These are phyloP conservation scores for Arthrobotrys iridis DNA, from an alignment of 2,329 filamentous ascomycete genomes.

Conservation along the genomic window DNA sequence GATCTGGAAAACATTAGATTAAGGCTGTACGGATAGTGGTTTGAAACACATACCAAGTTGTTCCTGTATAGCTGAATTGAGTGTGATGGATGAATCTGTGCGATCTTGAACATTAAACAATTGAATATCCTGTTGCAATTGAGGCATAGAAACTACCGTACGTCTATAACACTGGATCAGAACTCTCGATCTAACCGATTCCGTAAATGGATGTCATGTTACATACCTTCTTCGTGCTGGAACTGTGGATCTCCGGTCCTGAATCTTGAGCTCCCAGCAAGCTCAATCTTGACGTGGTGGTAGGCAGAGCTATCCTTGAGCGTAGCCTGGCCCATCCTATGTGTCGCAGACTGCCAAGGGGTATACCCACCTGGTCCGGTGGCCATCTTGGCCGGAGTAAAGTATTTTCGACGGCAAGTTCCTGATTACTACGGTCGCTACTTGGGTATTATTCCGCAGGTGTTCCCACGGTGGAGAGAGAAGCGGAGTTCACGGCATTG, in stretches of 20 bases:
- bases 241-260: neutral
- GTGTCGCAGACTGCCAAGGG: conserved; percentile 29
- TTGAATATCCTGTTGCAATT: neutral
- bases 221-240: conserved; percentile 18
- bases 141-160: neutral
- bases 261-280: conserved; percentile 10
- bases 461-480: conserved; percentile 4
- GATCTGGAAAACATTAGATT: conserved; percentile 43
- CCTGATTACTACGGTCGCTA: neutral
- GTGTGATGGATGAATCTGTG: conserved; percentile 19
- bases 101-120: conserved; percentile 2
- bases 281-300: conserved; percentile 25
- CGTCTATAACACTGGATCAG: conserved; percentile 8
- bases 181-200: conserved; percentile 10
- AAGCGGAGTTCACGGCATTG: conserved; percentile 11
- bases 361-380: conserved; percentile 18
- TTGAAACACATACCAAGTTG: conserved; percentile 22
- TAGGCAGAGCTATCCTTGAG: conserved; percentile 27
- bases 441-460: neutral
- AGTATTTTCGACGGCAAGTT: neutral
- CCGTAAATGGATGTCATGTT: neutral
- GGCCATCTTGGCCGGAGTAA: conserved; percentile 22
- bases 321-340: conserved; percentile 11
- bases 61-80: conserved; percentile 39
- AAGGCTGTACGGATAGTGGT: neutral